phyloP scores from a whole-genome alignment of 805 yeast species.

The Lipomyces mesembrius region DNA sequence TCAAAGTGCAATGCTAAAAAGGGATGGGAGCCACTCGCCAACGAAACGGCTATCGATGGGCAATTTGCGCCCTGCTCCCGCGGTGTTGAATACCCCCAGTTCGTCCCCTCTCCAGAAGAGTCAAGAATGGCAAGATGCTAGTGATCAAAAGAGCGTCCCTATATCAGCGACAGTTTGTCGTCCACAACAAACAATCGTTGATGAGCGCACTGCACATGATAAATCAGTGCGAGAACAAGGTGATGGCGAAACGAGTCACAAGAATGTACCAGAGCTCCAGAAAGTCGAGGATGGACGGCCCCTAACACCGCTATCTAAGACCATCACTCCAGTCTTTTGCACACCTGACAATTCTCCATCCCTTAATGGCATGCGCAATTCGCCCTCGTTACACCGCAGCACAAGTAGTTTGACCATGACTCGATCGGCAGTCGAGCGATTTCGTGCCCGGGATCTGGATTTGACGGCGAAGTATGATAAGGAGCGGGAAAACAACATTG shows the following conservation, averaged over 20 bases:
- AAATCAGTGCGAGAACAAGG: not conserved
- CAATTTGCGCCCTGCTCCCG: conserved; percentile 32
- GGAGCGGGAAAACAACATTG: conserved; percentile 14
- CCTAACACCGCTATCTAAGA: not conserved
- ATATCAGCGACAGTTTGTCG: not conserved
- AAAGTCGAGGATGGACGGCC: not conserved
- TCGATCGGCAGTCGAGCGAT: conserved; percentile 19
- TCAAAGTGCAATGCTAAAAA: conserved; percentile 32
- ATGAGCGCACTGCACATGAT: conserved; percentile 2
- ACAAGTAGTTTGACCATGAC: conserved; percentile 23
- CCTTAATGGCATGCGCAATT: not conserved
- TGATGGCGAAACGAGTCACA: not conserved
- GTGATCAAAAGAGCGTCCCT: not conserved
- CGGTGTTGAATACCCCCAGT: conserved; percentile 16
- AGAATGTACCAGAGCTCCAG: not conserved
- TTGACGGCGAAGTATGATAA: conserved; percentile 17
- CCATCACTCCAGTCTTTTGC: not conserved
- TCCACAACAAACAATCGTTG: not conserved
- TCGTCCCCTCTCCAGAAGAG: not conserved
- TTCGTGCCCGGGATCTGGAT: conserved; percentile 19
- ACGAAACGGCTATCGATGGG: conserved; percentile 31
- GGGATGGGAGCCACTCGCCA: conserved; percentile 12
- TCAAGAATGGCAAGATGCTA: not conserved
- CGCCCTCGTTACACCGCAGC: conserved; percentile 12
- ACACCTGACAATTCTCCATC: not conserved